Conservation (phyloP, 2,329 filamentous ascomycete genomes). For the Chalaropsis ovoidea region DNA sequence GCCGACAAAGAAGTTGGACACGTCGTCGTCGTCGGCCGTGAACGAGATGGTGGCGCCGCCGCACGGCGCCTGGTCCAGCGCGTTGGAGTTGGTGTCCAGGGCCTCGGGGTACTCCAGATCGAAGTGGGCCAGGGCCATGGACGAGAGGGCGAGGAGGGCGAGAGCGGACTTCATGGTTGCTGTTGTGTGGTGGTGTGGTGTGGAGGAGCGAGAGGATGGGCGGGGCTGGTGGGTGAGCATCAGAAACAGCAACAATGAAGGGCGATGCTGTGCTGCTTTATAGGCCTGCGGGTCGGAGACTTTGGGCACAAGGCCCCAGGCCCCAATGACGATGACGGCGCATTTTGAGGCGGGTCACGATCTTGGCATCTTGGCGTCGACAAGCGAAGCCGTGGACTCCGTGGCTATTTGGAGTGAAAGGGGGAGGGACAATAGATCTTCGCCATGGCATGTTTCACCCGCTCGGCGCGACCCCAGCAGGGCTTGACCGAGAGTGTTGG, state of each 20-base stretch:
- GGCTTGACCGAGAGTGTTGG: neutral
- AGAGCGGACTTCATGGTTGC: conserved; percentile 25
- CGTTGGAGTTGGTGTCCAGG: conserved; percentile 22
- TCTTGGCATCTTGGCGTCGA: conserved; percentile 10
- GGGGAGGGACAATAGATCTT: neutral
- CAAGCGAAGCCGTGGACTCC: conserved; percentile 6
- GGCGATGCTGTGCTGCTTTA: no score
- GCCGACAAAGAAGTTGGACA: conserved; percentile 21
- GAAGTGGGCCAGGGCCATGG: conserved; percentile 23
- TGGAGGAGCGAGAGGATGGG: neutral
- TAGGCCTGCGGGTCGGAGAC: neutral
- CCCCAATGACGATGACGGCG: neutral
- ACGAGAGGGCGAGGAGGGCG: conserved; percentile 18
- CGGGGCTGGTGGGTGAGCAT: neutral
- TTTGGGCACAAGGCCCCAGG: neutral
- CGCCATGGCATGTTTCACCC: neutral
- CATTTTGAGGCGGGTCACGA: neutral
- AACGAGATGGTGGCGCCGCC: conserved; percentile 23
- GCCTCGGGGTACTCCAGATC: conserved; percentile 20
- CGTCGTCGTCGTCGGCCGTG: conserved; percentile 29
- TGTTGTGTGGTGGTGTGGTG: conserved; percentile 17
- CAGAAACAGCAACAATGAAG: neutral
- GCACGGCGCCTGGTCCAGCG: conserved; percentile 20
- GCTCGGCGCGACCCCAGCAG: neutral
- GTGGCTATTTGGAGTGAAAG: neutral